phyloP scores from a whole-genome alignment of 148 eudicot species.

The Talinum fruticosum region DNA sequence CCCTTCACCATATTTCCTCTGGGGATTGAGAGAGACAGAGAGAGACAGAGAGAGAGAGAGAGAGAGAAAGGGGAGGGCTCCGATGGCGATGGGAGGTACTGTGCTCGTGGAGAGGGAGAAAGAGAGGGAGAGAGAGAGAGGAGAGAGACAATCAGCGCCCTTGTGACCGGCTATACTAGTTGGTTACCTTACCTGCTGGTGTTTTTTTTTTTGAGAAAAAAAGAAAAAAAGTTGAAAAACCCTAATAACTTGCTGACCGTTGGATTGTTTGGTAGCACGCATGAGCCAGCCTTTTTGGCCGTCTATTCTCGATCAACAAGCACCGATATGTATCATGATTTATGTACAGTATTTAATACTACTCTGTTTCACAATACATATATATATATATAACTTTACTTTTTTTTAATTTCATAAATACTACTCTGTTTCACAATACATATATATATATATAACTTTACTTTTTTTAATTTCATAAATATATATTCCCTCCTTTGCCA shows the following conservation, averaged over 20 bases:
- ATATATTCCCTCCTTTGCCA: too few relatives aligned
- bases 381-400: too few relatives aligned
- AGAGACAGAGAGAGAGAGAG: neutral
- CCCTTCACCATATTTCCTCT: conserved; percentile 59
- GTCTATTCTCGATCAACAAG: too few relatives aligned
- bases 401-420: too few relatives aligned
- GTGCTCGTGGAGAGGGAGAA: neutral
- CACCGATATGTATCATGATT: too few relatives aligned
- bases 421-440: too few relatives aligned
- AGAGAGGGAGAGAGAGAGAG: conserved; percentile 1
- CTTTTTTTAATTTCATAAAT: too few relatives aligned
- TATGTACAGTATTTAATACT: too few relatives aligned
- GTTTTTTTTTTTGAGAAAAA: neutral
- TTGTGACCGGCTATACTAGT: neutral
- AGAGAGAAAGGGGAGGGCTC: neutral
- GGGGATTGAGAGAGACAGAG: neutral
- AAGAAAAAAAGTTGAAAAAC: neutral
- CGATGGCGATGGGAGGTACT: too few relatives aligned
- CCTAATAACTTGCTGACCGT: conserved; percentile 2
- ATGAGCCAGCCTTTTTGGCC: neutral
- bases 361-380: too few relatives aligned
- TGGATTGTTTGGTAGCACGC: neutral
- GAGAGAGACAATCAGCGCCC: neutral
- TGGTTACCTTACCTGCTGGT: neutral
- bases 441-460: too few relatives aligned